These are phyloP conservation scores for Hymenotorrendiella dingleyae DNA, from an alignment of 2,329 filamentous ascomycete species.

Conservation along the genomic window DNA sequence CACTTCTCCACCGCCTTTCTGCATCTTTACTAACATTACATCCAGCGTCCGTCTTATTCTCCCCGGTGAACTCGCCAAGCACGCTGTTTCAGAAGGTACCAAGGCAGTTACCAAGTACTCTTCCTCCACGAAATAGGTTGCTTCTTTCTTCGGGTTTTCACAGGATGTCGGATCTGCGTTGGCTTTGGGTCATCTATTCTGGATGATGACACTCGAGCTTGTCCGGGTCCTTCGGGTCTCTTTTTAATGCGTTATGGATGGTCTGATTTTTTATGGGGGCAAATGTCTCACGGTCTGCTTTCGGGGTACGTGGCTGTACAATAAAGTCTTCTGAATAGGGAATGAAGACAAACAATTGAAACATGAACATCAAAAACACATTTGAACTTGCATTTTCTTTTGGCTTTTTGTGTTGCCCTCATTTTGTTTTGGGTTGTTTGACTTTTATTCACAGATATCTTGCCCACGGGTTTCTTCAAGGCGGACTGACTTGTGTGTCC, in stretches of 20 bases:
- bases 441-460: too few species aligned
- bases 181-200: constrained; percentile 37
- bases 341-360: constrained; percentile 29
- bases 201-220: constrained; percentile 25
- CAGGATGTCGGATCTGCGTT: constrained; percentile 46
- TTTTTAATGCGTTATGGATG: constrained; percentile 70
- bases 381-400: neutral
- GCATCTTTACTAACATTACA: constrained; percentile 2
- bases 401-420: neutral
- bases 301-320: constrained; percentile 69
- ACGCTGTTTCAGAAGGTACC: constrained; percentile 98
- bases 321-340: constrained; percentile 41
- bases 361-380: constrained; percentile 21
- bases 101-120: constrained; percentile 99
- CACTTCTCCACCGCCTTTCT: neutral
- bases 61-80: constrained; percentile 97
- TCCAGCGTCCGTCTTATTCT: constrained; percentile 84
- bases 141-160: constrained; percentile 51
- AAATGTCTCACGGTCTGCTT: constrained; percentile 63
- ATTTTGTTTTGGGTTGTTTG: too few species aligned
- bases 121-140: constrained; percentile 90
- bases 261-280: constrained; percentile 57
- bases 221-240: constrained; percentile 28
- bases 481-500: too few species aligned
- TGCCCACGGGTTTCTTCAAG: too few species aligned